These are phyloP conservation scores for Funneliformis mosseae DNA, from an alignment of 192 early-diverging fungal genomes.

Conservation along the genomic window DNA sequence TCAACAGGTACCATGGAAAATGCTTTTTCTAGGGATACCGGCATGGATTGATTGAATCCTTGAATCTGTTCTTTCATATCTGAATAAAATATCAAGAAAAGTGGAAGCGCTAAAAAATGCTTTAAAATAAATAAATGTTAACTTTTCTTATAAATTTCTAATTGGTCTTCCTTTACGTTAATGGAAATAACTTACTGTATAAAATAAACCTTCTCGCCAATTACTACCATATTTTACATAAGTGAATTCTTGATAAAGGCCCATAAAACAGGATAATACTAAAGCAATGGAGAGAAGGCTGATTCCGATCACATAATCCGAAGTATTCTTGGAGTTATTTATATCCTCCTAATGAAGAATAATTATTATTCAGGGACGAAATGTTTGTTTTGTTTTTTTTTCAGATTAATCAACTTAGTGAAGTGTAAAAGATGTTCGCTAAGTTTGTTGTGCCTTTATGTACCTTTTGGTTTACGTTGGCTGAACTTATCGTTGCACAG, in stretches of 20 bases:
- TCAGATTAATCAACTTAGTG: neutral
- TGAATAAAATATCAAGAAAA: slow-evolving; percentile 74
- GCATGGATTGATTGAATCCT: slow-evolving; percentile 59
- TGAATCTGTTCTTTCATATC: slow-evolving; percentile 63
- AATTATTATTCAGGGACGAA: no score
- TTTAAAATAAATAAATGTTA: slow-evolving; percentile 35
- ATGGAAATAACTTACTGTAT: slow-evolving; percentile 55
- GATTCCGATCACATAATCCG: slow-evolving; percentile 70
- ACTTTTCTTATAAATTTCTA: neutral
- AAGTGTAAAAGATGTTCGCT: neutral
- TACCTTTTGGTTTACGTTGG: slow-evolving; percentile 36
- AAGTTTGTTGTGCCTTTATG: neutral
- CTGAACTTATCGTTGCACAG: slow-evolving; percentile 60
- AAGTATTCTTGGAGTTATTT: slow-evolving; percentile 3
- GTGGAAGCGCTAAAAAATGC: slow-evolving; percentile 79
- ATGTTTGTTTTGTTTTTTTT: neutral
- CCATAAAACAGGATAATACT: slow-evolving; percentile 77
- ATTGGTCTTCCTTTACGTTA: neutral
- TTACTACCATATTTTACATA: slow-evolving; percentile 76
- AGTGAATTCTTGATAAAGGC: slow-evolving; percentile 80
- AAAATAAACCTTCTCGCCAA: slow-evolving; percentile 91
- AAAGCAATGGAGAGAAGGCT: slow-evolving; percentile 69
- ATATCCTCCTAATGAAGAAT: neutral
- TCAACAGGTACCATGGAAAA: slow-evolving; percentile 35
- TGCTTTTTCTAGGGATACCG: slow-evolving; percentile 37